phyloP scores from a whole-genome alignment of 169 alveolate genomes.

The Cryptosporidium andersoni region DNA sequence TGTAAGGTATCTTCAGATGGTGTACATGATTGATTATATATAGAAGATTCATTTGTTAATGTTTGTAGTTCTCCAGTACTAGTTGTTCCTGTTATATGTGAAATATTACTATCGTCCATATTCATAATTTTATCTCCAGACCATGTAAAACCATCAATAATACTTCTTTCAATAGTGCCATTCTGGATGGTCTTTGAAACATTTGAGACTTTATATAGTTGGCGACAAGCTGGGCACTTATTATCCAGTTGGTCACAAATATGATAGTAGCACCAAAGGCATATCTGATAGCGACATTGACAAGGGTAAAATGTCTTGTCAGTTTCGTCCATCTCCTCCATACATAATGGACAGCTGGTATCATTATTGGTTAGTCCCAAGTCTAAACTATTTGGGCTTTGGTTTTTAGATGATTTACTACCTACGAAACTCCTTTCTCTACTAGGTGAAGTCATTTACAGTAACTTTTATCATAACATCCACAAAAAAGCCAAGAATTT shows the following conservation, averaged over 20 bases:
- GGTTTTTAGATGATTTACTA: neutral
- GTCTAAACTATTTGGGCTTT: neutral
- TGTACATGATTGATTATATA: neutral
- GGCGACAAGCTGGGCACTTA: conserved; percentile 91
- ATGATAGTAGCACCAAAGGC: conserved; percentile 90
- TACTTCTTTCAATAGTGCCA: neutral
- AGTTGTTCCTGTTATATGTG: neutral
- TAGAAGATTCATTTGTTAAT: neutral
- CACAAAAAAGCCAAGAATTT: too few species aligned
- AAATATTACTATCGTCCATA: neutral
- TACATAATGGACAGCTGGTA: conserved; percentile 85
- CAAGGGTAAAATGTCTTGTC: conserved; percentile 89
- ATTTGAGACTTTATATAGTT: conserved; percentile 77
- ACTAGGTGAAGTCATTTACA: neutral
- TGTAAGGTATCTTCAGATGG: neutral
- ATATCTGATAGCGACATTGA: conserved; percentile 89
- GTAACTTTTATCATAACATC: too few species aligned
- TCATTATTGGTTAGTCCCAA: conserved; percentile 73
- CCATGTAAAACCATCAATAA: conserved; percentile 42
- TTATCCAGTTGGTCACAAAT: conserved; percentile 86
- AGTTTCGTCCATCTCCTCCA: conserved; percentile 89
- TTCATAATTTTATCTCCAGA: conserved; percentile 50
- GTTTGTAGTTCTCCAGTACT: neutral
- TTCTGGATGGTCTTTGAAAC: conserved; percentile 19
- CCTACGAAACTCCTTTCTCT: conserved; percentile 7